These are phyloP conservation scores for Chenopodium album DNA, from an alignment of 148 eudicot species.

Conservation along the genomic window DNA sequence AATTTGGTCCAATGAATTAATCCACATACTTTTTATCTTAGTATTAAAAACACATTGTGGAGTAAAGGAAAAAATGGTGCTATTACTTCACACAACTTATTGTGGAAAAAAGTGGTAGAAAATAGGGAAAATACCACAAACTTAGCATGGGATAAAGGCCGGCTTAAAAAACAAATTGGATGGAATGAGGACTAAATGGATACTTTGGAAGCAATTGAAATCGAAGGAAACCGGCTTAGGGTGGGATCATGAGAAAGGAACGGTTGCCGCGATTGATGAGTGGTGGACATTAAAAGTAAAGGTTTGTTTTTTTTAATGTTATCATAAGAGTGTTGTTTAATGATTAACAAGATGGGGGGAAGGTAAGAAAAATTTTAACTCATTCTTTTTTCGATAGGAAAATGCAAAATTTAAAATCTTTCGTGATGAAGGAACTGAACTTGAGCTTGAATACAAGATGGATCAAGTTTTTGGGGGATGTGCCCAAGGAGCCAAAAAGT, in stretches of 20 bases:
- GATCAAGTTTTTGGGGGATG: neutral
- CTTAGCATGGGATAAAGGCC: neutral
- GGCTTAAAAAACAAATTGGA: constrained; percentile 8
- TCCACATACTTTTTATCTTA: neutral
- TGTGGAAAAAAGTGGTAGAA: neutral
- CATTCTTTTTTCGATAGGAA: neutral
- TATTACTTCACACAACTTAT: neutral
- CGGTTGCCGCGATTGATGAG: neutral
- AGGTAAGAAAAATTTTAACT: no score
- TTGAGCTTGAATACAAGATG: neutral
- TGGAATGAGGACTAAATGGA: neutral
- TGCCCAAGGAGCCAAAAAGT: constrained; percentile 2
- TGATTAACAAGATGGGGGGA: neutral
- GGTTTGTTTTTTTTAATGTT: neutral
- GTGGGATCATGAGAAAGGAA: constrained; percentile 1
- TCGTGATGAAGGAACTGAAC: neutral
- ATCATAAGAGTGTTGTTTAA: no score
- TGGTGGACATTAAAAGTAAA: constrained; percentile 5
- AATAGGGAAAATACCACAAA: neutral
- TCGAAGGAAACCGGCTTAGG: constrained; percentile 3
- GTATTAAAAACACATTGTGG: neutral
- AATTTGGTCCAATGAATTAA: neutral
- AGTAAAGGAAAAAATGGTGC: constrained; percentile 6
- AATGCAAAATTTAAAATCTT: constrained; percentile 4
- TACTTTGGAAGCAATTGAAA: constrained; percentile 1